Base-by-base conservation (phyloP, 192 early-diverging fungal genomes). In the Gamsiella multidivaricata region DNA sequence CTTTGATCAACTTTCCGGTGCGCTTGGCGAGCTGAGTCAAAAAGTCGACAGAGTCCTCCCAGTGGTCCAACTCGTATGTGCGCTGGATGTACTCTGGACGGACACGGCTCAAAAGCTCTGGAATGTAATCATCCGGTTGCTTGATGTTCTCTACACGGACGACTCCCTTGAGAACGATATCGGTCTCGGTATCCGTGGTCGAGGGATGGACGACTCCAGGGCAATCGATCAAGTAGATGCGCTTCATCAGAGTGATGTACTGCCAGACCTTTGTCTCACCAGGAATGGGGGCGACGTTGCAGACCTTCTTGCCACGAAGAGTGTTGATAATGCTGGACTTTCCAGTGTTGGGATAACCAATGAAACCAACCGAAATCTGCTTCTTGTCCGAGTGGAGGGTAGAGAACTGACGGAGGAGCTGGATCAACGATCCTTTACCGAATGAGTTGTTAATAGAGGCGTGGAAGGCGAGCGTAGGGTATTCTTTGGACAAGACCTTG, bases 261-360 rank as follows among this genome's bases (percentile, higher is more conserved):
- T 98, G 98, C 98, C 98, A 99, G 61, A 97, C 93, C 81, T 93
- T 86, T 70, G 98, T 99, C 82, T 99, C 98, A 34, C 98, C 98
- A 28, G 98, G 97, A 71, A 98, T 90, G 2, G 98, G 98, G 9
- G 98, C 98, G 9, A 98, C 97, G 49, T 88, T 98, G 89, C 98
- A 99, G 46, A 97, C 96, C 85, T 97, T 98, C 82, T 97, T 96
- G 56, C 88, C 88, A 61, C 94, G 89, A 57, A 99, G 84, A 14
- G 98, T 97, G 85, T 99, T 99, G 84, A 99, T 99, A 79, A 99
- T 98, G 63, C 95, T 96, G 61, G 91, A 93, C 81, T 99, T 98
- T 37, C 97, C 97, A 18, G 95, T 97, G 84, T 96, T 99, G 33
- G 96, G 96, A 84, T 98, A 99, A 46, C 98, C 98, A 63, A 99